Conservation (phyloP, 2,329 filamentous ascomycete species). For the Fonsecaea pedrosoi region DNA sequence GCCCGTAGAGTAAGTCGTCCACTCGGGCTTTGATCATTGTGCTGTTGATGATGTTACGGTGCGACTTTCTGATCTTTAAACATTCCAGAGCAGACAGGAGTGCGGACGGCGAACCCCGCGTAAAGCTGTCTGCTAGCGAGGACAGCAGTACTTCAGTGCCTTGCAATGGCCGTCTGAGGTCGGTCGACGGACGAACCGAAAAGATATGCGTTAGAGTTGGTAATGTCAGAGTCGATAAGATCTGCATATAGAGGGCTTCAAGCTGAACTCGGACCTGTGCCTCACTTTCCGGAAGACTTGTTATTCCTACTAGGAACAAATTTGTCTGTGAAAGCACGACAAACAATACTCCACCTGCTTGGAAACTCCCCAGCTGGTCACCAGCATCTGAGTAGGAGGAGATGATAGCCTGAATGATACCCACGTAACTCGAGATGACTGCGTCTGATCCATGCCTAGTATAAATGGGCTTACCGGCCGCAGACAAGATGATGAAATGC, state of each 20-base stretch:
- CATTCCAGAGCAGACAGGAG: slow-evolving; percentile 91
- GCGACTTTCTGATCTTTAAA: slow-evolving; percentile 85
- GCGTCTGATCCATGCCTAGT: slow-evolving; percentile 90
- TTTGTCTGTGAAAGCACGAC: slow-evolving; percentile 84
- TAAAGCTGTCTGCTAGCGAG: slow-evolving; percentile 92
- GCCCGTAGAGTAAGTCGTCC: slow-evolving; percentile 83
- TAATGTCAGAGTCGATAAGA: slow-evolving; percentile 90
- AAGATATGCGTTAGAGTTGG: slow-evolving; percentile 88
- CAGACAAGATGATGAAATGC: slow-evolving; percentile 95
- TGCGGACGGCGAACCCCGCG: slow-evolving; percentile 85
- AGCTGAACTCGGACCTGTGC: slow-evolving; percentile 84
- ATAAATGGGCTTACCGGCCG: slow-evolving; percentile 96
- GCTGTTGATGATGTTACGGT: slow-evolving; percentile 85
- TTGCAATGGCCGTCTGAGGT: slow-evolving; percentile 85
- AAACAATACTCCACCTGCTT: slow-evolving; percentile 84
- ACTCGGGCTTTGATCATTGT: slow-evolving; percentile 79
- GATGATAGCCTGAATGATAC: slow-evolving; percentile 95
- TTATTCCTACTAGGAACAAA: slow-evolving; percentile 92
- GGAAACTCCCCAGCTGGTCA: slow-evolving; percentile 81
- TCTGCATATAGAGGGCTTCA: slow-evolving; percentile 97
- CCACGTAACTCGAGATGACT: slow-evolving; percentile 91
- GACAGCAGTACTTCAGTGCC: slow-evolving; percentile 91
- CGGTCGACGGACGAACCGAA: slow-evolving; percentile 87
- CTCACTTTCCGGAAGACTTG: slow-evolving; percentile 89
- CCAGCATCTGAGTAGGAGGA: slow-evolving; percentile 88